These are phyloP conservation scores for Asparagopsis taxiformis DNA, from an alignment of 31 red algal genomes.

Conservation along the genomic window DNA sequence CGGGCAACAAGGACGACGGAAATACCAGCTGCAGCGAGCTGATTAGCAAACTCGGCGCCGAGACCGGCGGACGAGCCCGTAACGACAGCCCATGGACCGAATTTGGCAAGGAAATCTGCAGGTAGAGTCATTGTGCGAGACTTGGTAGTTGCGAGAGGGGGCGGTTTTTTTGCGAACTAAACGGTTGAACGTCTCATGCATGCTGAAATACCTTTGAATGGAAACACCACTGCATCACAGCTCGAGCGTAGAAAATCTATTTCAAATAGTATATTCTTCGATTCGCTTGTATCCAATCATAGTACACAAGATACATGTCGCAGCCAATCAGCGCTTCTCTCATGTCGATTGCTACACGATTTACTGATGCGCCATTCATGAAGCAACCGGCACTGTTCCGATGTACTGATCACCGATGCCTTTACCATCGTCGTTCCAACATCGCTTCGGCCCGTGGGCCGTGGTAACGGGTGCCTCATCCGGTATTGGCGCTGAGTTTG, in stretches of 20 bases:
- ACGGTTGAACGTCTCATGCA: background rate
- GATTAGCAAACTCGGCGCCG: constrained; percentile 70
- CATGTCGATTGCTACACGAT: no score
- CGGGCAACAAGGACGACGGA: constrained; percentile 78
- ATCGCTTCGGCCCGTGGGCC: background rate
- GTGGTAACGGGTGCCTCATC: background rate
- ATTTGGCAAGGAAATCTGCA: constrained; percentile 22
- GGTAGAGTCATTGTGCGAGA: background rate
- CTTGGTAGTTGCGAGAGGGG: background rate
- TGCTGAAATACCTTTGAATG: background rate
- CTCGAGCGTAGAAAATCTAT: no score
- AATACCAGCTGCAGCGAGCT: constrained; percentile 66
- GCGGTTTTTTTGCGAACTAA: background rate
- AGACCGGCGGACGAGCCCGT: constrained; percentile 92
- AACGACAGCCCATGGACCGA: constrained; percentile 78
- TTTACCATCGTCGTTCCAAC: no score
- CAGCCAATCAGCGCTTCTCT: no score
- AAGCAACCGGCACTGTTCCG: no score
- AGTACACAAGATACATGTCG: no score
- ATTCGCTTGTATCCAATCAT: no score
- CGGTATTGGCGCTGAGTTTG: background rate
- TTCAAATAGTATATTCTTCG: no score
- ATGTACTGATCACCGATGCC: no score
- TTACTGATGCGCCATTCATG: no score
- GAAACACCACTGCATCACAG: background rate